A percentile compares a stretch with the other conserved stretches of the same genome.
These are phyloP conservation scores for Penicillium odoratum DNA, from an alignment of 495 filamentous ascomycete genomes.

Conservation along the genomic window DNA sequence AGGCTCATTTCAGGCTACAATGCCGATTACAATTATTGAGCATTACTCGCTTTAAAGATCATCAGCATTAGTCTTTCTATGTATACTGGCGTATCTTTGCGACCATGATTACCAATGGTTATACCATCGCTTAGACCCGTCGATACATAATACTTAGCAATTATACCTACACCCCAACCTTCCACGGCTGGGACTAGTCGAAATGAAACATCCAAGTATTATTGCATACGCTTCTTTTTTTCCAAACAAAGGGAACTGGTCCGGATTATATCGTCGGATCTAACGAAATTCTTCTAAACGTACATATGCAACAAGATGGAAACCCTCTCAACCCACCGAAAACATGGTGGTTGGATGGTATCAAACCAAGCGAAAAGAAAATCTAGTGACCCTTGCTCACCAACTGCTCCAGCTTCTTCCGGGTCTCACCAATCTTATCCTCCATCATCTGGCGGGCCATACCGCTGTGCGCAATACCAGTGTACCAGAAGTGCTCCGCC, in stretches of 20 bases:
- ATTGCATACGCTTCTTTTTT: constrained; percentile 8
- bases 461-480: constrained; percentile 68
- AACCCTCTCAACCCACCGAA: constrained; percentile 15
- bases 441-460: constrained; percentile 71
- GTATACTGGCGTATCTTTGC: neutral
- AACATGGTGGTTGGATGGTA: constrained; percentile 6
- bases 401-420: constrained; percentile 80
- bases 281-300: constrained; percentile 33
- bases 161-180: neutral
- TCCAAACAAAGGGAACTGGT: constrained; percentile 29
- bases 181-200: neutral
- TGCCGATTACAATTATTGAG: neutral
- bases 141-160: neutral
- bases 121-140: neutral
- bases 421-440: constrained; percentile 68
- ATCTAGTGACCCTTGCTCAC: constrained; percentile 77
- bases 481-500: constrained; percentile 65
- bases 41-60: neutral
- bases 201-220: constrained; percentile 1
- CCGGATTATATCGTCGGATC: constrained; percentile 34
- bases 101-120: neutral
- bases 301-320: constrained; percentile 33
- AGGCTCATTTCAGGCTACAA: neutral
- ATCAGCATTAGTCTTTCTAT: neutral
- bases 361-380: constrained; percentile 19